phyloP scores from a whole-genome alignment of 306 rosid species.

The Trichosanthes truncata region DNA sequence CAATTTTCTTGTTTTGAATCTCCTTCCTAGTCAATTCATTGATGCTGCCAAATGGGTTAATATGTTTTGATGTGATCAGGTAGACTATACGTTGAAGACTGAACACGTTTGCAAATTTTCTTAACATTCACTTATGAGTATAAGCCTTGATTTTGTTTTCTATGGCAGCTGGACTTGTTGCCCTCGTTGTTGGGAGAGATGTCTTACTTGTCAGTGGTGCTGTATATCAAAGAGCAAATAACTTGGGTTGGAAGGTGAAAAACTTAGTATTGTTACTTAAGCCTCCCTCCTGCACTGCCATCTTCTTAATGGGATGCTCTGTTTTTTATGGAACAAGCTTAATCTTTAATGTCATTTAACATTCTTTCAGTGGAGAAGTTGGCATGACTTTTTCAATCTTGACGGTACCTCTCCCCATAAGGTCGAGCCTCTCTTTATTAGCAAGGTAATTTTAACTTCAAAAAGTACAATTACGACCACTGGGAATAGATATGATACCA shows the following conservation, averaged over 20 bases:
- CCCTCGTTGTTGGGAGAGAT: conserved; percentile 76
- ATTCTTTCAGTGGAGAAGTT: conserved; percentile 61
- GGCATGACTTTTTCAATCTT: conserved; percentile 69
- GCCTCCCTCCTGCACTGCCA: background rate
- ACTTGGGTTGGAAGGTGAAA: conserved; percentile 76
- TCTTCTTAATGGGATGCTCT: background rate
- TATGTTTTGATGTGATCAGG: background rate
- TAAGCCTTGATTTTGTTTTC: background rate
- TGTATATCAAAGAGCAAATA: conserved; percentile 57
- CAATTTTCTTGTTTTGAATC: background rate
- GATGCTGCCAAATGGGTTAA: background rate
- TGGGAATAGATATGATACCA: background rate
- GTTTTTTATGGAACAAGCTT: background rate
- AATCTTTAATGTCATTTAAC: background rate
- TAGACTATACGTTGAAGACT: background rate
- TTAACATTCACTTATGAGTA: background rate
- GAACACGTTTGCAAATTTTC: background rate
- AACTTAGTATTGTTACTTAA: background rate
- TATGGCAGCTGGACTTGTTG: conserved; percentile 79
- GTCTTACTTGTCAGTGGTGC: conserved; percentile 77
- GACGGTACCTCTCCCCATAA: conserved; percentile 59
- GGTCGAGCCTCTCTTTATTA: conserved; percentile 79
- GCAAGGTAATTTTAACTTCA: conserved; percentile 54
- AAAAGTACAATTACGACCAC: background rate
- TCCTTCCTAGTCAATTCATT: background rate